phyloP scores from a whole-genome alignment of 495 filamentous ascomycete genomes.

The Xylaria longipes region DNA sequence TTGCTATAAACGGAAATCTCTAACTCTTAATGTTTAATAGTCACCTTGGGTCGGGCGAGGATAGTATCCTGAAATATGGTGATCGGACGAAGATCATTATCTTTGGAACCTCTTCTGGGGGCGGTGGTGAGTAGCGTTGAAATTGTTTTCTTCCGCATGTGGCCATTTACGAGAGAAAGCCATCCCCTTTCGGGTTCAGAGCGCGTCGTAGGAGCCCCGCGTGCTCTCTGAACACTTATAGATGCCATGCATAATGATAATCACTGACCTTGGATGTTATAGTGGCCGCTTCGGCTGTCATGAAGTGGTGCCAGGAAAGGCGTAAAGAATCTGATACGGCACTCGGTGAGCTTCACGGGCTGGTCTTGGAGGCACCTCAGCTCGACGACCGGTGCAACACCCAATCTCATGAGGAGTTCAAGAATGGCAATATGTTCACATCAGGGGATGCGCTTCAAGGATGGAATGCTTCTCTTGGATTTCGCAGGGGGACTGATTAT shows the following conservation, averaged over 20 bases:
- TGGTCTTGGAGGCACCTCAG: conserved; percentile 30
- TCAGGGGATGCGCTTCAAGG: conserved; percentile 22
- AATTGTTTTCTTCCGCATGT: neutral
- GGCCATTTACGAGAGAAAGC: neutral
- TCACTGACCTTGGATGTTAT: neutral
- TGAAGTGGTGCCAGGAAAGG: conserved; percentile 26
- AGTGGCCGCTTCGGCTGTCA: conserved; percentile 24
- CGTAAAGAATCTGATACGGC: conserved; percentile 3
- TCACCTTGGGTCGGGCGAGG: conserved; percentile 15
- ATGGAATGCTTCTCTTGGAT: conserved; percentile 25
- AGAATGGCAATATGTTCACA: conserved; percentile 27
- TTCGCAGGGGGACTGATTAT: neutral
- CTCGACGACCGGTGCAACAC: conserved; percentile 29
- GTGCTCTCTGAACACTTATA: neutral
- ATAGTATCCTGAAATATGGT: conserved; percentile 22
- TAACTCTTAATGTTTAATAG: no score
- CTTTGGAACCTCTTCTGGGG: conserved; percentile 21
- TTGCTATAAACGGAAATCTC: no score
- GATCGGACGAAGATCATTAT: conserved; percentile 20
- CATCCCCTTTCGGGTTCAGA: neutral
- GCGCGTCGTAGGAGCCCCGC: no score
- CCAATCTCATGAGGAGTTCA: conserved; percentile 20
- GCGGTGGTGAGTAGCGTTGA: conserved; percentile 12
- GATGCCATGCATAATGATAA: neutral
- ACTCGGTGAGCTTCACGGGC: conserved; percentile 19